Base-by-base conservation (phyloP, 768 basidiomycete genomes). In the Favolaschia claudopus region DNA sequence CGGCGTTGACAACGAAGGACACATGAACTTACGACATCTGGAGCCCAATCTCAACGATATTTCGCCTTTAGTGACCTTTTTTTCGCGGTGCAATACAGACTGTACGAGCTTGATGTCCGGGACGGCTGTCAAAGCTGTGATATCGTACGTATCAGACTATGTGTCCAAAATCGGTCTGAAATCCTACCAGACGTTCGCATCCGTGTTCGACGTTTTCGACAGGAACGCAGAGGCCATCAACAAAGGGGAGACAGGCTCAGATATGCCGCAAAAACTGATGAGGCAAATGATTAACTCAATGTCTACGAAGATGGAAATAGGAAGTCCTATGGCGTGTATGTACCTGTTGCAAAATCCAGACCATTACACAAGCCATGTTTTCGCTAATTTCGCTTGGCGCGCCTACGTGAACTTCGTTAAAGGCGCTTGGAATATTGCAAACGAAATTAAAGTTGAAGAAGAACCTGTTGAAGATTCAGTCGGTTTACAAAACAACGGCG, bases 71-170 rank as follows among this genome's bases (percentile, higher is more conserved):
- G n/a, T n/a, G n/a, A n/a, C n/a, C n/a, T n/a, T n/a, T n/a, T n/a
- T n/a, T n/a, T n/a, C n/a, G n/a, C n/a, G n/a, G n/a, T n/a, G n/a
- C n/a, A n/a, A n/a, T n/a, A n/a, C n/a, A n/a, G n/a, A n/a, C n/a
- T n/a, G n/a, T n/a, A 62, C 64, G 14, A 43, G 52, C 45, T 33
- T 62, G 19, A 20, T 58, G 6, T 62, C 60, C n/a, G 64, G 64
- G 19, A 65, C 64, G 3, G 42, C 50, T 14, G 42, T 57, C 5
- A 58, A 58, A 19, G 61, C 57, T 10, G 53, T 60, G 14, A 48
- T 66, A 7, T 47, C 54, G 6, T 66, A 66, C 33, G 56, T 62
- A 4, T 44, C 57, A 7, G 61, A 66, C 40, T 66, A 66, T 43
- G 42, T 66, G 19, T 53, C 61, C 20, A 66, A 66, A 39, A 15